Base-by-base conservation (phyloP, 768 basidiomycete species). In the Sporobolomyces phaffii region DNA sequence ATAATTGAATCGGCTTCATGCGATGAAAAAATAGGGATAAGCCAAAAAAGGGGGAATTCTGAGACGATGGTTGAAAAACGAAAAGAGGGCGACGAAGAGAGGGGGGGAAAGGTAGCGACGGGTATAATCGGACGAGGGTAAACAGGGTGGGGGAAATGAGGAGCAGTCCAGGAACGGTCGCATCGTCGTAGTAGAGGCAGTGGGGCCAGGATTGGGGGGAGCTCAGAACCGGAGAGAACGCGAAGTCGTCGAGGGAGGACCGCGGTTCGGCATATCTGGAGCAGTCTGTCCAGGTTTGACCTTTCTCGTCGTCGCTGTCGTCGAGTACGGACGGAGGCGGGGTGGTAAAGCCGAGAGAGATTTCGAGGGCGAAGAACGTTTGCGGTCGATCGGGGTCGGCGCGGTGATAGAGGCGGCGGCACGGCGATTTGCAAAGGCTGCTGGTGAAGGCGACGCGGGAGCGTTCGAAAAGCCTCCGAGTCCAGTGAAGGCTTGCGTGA, bases 401-500 rank as follows among this genome's bases (percentile, higher is more conserved):
- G n/a, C 31, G 31, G 6, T 8, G 58, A 18, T 41, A 3, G 45
- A 15, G n/a, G 22, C n/a, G 22, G 62, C 5, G 59, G 28, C n/a
- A n/a, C n/a, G n/a, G n/a, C n/a, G n/a, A n/a, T n/a, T n/a, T n/a
- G n/a, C n/a, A n/a, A n/a, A n/a, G n/a, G n/a, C n/a, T n/a, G n/a
- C n/a, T 20, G 66, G 66, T 0, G 66, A 53, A 1, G 66, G 61
- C 8, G 66, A 60, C 22, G 51, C 44, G 48, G 57, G 57, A 4
- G 57, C 49, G 29, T 41, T n/a, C 17, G 63, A 62, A 60, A 69
- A 69, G 17, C 43, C 5, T 29, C 68, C 68, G 43, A 65, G 54
- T 15, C 68, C 68, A 5, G 68, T 69, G 60, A 65, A 69, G 17
- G 68, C 68, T 62, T 69, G 63, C 5, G 68, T 69, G 60, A 69